phyloP scores from a whole-genome alignment of 2,329 filamentous ascomycete species.

The Claviceps maximensis region DNA sequence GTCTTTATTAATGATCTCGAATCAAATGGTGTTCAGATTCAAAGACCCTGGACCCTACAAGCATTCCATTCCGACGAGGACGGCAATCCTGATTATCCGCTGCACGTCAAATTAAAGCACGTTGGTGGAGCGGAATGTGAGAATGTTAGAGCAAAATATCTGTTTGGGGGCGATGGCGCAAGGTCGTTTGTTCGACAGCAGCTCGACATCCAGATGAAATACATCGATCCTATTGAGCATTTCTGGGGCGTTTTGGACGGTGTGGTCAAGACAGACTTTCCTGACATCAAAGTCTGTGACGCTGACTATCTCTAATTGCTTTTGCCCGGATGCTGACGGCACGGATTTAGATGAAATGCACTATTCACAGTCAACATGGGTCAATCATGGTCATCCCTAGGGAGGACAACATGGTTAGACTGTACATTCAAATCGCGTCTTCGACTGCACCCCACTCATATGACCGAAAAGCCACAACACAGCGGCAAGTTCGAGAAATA shows the following conservation, averaged over 20 bases:
- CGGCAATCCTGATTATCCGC: slow-evolving; percentile 53
- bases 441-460: slow-evolving; percentile 48
- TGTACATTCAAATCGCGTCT: slow-evolving; percentile 55
- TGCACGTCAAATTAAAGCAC: slow-evolving; percentile 65
- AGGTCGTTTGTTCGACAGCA: slow-evolving; percentile 51
- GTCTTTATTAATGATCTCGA: slow-evolving; percentile 54
- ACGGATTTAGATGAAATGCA: slow-evolving; percentile 49
- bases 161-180: slow-evolving; percentile 60
- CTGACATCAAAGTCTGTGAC: slow-evolving; percentile 53
- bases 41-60: slow-evolving; percentile 52
- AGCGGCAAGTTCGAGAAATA: slow-evolving; percentile 48
- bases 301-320: background rate
- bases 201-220: slow-evolving; percentile 56
- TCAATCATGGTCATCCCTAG: slow-evolving; percentile 72
- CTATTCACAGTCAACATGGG: slow-evolving; percentile 59
- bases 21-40: slow-evolving; percentile 45
- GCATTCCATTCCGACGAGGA: slow-evolving; percentile 47
- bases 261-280: slow-evolving; percentile 59
- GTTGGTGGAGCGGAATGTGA: slow-evolving; percentile 59
- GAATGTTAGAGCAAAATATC: slow-evolving; percentile 53
- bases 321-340: slow-evolving; percentile 18
- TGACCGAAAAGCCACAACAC: slow-evolving; percentile 49
- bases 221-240: slow-evolving; percentile 56
- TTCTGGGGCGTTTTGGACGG: slow-evolving; percentile 70
- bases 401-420: slow-evolving; percentile 53